Conservation (phyloP, 805 yeast species). For the Yueomyces sp. region DNA sequence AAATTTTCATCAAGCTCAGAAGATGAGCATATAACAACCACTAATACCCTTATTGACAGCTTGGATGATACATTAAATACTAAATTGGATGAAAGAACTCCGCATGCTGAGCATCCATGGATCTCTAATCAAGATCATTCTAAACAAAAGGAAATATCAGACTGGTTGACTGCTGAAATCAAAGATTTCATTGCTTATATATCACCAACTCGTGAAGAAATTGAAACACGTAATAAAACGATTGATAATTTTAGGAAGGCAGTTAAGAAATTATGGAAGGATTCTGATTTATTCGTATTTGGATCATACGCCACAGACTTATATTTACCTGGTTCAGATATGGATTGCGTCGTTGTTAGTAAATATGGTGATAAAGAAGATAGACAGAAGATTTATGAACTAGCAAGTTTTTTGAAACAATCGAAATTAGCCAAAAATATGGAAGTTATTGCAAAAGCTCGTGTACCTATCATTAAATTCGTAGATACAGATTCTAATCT, state of each 20-base stretch:
- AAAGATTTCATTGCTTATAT: slow-evolving; percentile 73
- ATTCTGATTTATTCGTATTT: slow-evolving; percentile 69
- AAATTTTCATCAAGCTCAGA: slow-evolving; percentile 25
- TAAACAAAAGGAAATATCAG: slow-evolving; percentile 61
- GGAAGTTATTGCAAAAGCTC: slow-evolving; percentile 79
- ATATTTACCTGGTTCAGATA: slow-evolving; percentile 89
- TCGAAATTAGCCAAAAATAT: slow-evolving; percentile 53
- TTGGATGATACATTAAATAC: too few species aligned
- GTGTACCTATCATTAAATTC: slow-evolving; percentile 89
- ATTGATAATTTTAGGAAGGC: slow-evolving; percentile 45
- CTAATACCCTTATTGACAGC: not conserved
- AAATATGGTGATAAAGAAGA: slow-evolving; percentile 42
- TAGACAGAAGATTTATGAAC: slow-evolving; percentile 53
- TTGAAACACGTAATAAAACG: slow-evolving; percentile 48
- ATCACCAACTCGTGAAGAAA: slow-evolving; percentile 71
- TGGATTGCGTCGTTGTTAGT: slow-evolving; percentile 80
- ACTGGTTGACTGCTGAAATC: slow-evolving; percentile 79
- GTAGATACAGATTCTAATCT: slow-evolving; percentile 58
- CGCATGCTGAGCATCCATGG: slow-evolving; percentile 47
- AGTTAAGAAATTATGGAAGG: slow-evolving; percentile 54
- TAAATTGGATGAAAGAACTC: slow-evolving; percentile 1
- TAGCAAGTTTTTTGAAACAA: slow-evolving; percentile 56
- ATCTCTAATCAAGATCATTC: slow-evolving; percentile 65
- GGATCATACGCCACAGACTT: slow-evolving; percentile 92
- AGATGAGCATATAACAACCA: slow-evolving; percentile 8